Evolutionary conservation across 306 rosid species (phyloP), one percentile per base, ranked within the genome.

Genomic region (Leucaena leucocephala): DNA sequence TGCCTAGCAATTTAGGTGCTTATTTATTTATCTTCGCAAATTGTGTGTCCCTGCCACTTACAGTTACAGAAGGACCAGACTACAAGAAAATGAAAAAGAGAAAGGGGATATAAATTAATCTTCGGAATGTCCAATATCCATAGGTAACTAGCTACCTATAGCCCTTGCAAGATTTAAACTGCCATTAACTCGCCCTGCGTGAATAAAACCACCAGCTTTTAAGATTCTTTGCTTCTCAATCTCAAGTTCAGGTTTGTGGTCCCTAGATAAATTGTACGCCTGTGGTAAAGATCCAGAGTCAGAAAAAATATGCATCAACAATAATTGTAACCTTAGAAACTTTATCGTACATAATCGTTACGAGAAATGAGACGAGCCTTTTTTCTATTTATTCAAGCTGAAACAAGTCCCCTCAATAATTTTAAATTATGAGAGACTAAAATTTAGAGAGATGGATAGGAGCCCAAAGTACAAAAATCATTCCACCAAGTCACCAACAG

Each of bases 81-180:
- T 74, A 57, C 42, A 27, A n/a, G 7, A 66, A 17, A 66, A 66
- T 12, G 48, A 66, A 34, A 44, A 45, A 72, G 27, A 19, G 14
- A 50, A 77, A 65, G 67, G 54, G 38, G 35, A 59, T 16, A 59
- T 10, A 34, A 44, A 58, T 17, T 74, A 77, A 54, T 50, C 61
- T 42, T 61, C 54, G 50, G 22, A 73, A 87, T 46, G 67, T 66
- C 59, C 44, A 62, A 49, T 36, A 64, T 52, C 75, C 27, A 35
- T 44, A 75, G 78, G 65, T 33, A 78, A 27, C 27, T 27, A 27
- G 1, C 27, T 27, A 27, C 98, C 99, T 83, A 95, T 95, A 83
- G 99, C 99, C 83, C 99, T 93, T 54, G 99, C 91, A 77, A 95
- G 98, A 89, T 93, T 93, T 86, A 95, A 84, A 86, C 96, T 93